A percentile compares a stretch with the other conserved stretches of the same genome.
Conservation (phyloP, 2,329 filamentous ascomycete species). For the Aspergillus quadricinctus region DNA sequence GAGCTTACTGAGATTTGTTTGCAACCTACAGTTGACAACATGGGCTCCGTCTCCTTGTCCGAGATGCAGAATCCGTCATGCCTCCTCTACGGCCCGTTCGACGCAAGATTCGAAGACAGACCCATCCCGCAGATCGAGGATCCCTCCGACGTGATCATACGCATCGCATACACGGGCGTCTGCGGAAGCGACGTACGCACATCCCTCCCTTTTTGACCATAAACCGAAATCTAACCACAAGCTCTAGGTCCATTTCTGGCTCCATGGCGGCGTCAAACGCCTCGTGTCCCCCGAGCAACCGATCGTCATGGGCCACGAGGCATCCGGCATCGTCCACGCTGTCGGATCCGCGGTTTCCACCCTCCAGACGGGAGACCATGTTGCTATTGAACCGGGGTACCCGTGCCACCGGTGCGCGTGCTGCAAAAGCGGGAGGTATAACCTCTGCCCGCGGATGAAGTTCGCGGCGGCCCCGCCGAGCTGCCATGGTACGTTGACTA, state of each 20-base stretch:
- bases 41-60: no score
- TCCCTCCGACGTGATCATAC: constrained; percentile 40
- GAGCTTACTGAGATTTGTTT: no score
- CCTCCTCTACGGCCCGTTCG: constrained; percentile 37
- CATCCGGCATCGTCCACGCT: constrained; percentile 23
- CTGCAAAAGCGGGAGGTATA: constrained; percentile 39
- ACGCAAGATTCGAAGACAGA: constrained; percentile 36
- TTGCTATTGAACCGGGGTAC: constrained; percentile 34
- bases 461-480: constrained; percentile 40
- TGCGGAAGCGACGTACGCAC: constrained; percentile 38
- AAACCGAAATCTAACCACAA: neutral
- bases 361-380: constrained; percentile 26
- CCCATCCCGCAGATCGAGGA: constrained; percentile 34
- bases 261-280: constrained; percentile 31
- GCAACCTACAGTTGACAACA: no score
- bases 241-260: constrained; percentile 37
- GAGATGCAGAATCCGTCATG: constrained; percentile 36
- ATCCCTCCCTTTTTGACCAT: neutral
- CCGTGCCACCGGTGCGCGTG: constrained; percentile 32
- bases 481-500: constrained; percentile 35
- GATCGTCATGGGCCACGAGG: constrained; percentile 34
- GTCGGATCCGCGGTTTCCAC: constrained; percentile 22
- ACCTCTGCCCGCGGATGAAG: constrained; percentile 37
- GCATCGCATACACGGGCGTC: constrained; percentile 44
- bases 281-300: constrained; percentile 23